phyloP scores from a whole-genome alignment of 495 filamentous ascomycete genomes.

The Amphirosellinia nigrospora region DNA sequence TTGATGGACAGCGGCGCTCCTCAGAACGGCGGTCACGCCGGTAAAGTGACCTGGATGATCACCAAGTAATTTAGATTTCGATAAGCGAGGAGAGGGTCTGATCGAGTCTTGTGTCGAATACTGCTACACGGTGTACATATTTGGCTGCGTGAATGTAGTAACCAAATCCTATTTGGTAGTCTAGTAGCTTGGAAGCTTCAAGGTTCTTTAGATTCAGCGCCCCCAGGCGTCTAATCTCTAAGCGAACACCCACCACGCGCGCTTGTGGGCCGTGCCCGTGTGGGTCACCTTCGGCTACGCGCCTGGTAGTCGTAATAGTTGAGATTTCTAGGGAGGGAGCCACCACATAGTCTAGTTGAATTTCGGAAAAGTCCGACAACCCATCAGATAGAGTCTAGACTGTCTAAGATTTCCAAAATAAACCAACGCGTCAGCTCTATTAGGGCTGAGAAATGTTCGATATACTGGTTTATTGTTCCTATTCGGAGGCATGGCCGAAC shows the following conservation, averaged over 20 bases:
- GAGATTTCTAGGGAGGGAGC: conserved; percentile 1
- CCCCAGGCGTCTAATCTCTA: conserved; percentile 24
- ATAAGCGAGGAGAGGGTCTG: conserved; percentile 25
- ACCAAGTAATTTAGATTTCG: conserved; percentile 21
- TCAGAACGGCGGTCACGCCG: conserved; percentile 16
- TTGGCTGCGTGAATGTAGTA: conserved; percentile 10
- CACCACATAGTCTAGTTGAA: background rate
- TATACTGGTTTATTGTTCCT: conserved; percentile 18
- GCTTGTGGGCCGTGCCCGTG: conserved; percentile 14
- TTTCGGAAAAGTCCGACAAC: conserved; percentile 18
- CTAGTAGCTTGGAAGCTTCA: background rate
- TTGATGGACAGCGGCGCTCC: background rate
- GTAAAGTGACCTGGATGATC: conserved; percentile 13
- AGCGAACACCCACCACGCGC: conserved; percentile 21
- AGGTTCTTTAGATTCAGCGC: conserved; percentile 8
- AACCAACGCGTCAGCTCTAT: conserved; percentile 15
- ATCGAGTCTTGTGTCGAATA: conserved; percentile 2
- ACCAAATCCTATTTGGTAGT: conserved; percentile 11
- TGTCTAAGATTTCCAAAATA: conserved; percentile 11
- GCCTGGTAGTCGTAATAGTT: conserved; percentile 1
- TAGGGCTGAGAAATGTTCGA: conserved; percentile 21
- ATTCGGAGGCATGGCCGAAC: conserved; percentile 24
- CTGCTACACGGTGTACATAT: conserved; percentile 1
- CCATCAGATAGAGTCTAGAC: conserved; percentile 16
- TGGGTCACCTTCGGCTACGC: conserved; percentile 10